Percentiles rank a stretch among this genome's conserved stretches.
phyloP scores from a whole-genome alignment of 306 rosid genomes.

The Glycine soja region DNA sequence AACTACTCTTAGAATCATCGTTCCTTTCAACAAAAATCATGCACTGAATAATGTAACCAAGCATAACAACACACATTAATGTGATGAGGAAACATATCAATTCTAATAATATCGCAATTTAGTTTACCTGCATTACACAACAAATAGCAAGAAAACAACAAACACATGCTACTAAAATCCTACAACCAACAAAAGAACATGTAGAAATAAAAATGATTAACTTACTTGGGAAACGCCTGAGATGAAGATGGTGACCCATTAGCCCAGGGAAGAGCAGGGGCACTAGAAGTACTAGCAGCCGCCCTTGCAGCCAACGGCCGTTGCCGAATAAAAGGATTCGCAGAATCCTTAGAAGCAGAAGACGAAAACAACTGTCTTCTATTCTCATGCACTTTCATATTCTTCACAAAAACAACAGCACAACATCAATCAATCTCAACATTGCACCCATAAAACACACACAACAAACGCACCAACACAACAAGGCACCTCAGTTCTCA shows the following conservation, averaged over 20 bases:
- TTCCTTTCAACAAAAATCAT: background rate
- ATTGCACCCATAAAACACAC: background rate
- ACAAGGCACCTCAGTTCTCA: conserved; percentile 67
- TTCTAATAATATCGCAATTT: background rate
- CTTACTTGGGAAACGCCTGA: conserved; percentile 69
- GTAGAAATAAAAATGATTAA: background rate
- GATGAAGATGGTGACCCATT: conserved; percentile 71
- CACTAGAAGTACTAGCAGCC: conserved; percentile 71
- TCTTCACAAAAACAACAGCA: conserved; percentile 60
- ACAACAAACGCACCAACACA: background rate
- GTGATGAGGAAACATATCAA: conserved; percentile 4
- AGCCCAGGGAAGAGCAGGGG: conserved; percentile 92
- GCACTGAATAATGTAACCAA: conserved; percentile 16
- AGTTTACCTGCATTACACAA: background rate
- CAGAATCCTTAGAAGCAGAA: conserved; percentile 74
- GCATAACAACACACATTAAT: background rate
- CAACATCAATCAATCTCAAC: conserved; percentile 16
- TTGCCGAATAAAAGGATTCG: conserved; percentile 93
- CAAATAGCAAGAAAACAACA: background rate
- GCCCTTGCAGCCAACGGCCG: conserved; percentile 83
- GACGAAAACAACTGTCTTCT: conserved; percentile 89
- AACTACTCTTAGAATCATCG: conserved; percentile 9
- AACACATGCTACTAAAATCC: background rate
- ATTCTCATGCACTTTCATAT: conserved; percentile 90
- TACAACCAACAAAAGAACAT: conserved; percentile 11